phyloP scores from a whole-genome alignment of 176 grass and related monocot species.

The Avena sativa region DNA sequence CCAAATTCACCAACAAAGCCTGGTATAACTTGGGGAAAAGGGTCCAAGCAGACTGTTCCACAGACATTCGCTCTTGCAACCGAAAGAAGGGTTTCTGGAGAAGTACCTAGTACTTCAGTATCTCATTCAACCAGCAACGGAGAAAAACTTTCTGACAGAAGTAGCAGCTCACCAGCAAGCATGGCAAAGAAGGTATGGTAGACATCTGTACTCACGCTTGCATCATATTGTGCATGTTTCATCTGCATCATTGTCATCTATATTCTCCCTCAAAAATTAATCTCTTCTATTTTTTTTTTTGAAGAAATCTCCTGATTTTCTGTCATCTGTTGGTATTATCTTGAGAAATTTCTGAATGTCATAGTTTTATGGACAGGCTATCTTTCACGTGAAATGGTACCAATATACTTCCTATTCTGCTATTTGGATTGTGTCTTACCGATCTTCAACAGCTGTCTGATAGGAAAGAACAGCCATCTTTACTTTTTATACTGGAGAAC shows the following conservation, averaged over 20 bases:
- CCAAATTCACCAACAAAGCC: conserved; percentile 54
- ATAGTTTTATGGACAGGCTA: neutral
- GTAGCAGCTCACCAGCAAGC: conserved; percentile 47
- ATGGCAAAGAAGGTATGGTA: conserved; percentile 55
- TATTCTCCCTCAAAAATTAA: neutral
- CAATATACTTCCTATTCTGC: neutral
- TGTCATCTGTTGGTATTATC: neutral
- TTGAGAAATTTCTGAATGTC: neutral
- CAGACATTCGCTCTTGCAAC: conserved; percentile 66
- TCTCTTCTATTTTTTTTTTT: neutral
- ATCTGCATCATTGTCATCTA: neutral
- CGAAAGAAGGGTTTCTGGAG: conserved; percentile 63
- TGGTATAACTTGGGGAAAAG: conserved; percentile 51
- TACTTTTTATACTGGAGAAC: neutral
- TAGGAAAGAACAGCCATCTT: neutral
- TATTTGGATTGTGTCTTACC: conserved; percentile 9
- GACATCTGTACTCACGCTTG: conserved; percentile 10
- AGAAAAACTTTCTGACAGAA: conserved; percentile 51
- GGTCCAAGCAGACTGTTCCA: conserved; percentile 52
- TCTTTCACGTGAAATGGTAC: conserved; percentile 1
- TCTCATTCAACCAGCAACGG: conserved; percentile 46
- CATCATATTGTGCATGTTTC: conserved; percentile 30
- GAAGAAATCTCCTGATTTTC: neutral
- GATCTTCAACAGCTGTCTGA: neutral
- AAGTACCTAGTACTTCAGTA: conserved; percentile 50